Evolutionary conservation across 352 stramenopile genomes (phyloP), one percentile per base, ranked within the genome.

Genomic region (Blastocystis sp.): DNA sequence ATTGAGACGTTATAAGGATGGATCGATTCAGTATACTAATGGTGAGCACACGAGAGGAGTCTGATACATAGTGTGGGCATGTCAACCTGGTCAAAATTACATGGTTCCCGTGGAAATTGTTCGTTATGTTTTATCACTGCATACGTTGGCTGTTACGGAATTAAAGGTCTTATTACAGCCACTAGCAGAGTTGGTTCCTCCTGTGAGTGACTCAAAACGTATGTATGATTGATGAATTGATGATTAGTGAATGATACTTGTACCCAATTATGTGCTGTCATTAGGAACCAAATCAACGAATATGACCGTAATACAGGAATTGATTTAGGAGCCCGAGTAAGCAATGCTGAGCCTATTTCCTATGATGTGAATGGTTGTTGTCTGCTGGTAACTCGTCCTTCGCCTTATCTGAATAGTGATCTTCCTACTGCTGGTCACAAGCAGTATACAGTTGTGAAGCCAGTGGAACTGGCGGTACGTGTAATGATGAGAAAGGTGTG

Each of bases 71-170:
- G 70, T 81, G 42, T 81, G 70, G 70, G 30, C 40, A 6, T 81
- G 70, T 40, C 11, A 56, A 22, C 70, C 44, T 19, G 70, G 70
- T n/a, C 35, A 81, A 24, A 81, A 81, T 40, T 56, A 81, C 7
- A n/a, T 64, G 70, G 54, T 81, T 42, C 70, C 70, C 13, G 70
- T 81, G 42, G 70, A 81, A 40, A 81, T 81, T 22, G 40, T 81
- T 0, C 70, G 70, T 27, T 60, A 81, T 40, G 40, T 81, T 6
- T 54, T 81, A 19, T 81, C 70, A 19, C 22, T 81, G 22, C 70
- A 81, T 54, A 64, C 70, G 0, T 11, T 81, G 7, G 70, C 70
- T 27, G 42, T 81, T 11, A 81, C 44, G 19, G 51, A 81, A 33
- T 33, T 81, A 13, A 81, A 60, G 42, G 24, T 53, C 4, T n/a